Evolutionary conservation across 768 basidiomycete genomes (phyloP), one percentile per base, ranked within the genome.

Genomic region (Lactarius sp.): DNA sequence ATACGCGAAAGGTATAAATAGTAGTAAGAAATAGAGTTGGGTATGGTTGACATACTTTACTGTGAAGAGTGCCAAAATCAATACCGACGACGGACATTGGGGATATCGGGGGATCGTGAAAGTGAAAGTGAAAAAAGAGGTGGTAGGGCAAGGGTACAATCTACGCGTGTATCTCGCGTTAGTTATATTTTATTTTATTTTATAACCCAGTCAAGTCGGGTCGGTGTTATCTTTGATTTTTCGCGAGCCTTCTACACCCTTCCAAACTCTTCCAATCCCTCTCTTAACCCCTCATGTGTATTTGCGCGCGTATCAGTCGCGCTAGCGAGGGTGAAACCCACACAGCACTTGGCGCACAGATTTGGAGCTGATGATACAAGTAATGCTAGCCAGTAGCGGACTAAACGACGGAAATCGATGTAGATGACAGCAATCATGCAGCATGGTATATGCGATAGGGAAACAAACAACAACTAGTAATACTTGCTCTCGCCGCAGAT

Each of bases 11-110:
- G 58, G 60, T 27, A 59, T 33, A 36, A 54, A 16, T n/a, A 27
- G 18, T 13, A 22, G 41, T 47, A 37, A 44, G 36, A 56, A 27
- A 61, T 34, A 27, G 22, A 55, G 55, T 55, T 36, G 22, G 22
- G 39, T n/a, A 4, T 12, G 20, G 41, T 5, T 47, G 6, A 73
- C 78, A 44, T 62, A 90, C 92, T 83, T 95, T 94, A 77, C 88
- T 91, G 75, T 88, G 86, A 14, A 95, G 82, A 59, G 92, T 85
- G 73, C 94, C 94, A 73, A 96, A 85, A 81, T 98, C 94, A 69
- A 97, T 85, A 72, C 94, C 94, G 70, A 98, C 94, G 77, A 96
- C 94, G 73, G 92, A 85, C 92, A 92, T 93, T 73, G 66, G 72
- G 54, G 56, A 44, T 44, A 68, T 20, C 20, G 46, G 14, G 50